Conservation (phyloP, 768 basidiomycete genomes). For the Pulveroboletus sp. region DNA sequence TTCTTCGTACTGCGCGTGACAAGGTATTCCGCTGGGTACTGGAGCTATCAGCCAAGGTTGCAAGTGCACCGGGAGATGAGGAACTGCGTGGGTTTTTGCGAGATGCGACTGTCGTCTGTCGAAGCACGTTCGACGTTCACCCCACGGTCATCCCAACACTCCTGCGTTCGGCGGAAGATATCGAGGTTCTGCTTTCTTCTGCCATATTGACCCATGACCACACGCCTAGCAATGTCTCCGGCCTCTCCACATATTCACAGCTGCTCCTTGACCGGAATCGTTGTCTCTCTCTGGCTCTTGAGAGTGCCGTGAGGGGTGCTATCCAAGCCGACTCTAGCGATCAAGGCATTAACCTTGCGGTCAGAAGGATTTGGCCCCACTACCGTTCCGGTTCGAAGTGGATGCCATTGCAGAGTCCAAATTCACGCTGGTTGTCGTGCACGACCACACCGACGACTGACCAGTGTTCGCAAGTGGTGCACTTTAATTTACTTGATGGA, state of each 20-base stretch:
- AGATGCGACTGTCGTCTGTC: conserved; percentile 37
- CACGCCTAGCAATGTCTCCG: conserved; percentile 9
- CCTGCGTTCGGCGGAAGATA: conserved; percentile 21
- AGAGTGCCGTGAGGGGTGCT: conserved; percentile 4
- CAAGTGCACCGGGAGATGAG: conserved; percentile 6
- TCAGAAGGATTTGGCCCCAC: conserved; percentile 18
- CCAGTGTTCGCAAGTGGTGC: conserved; percentile 19
- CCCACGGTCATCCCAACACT: conserved; percentile 2
- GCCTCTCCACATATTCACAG: conserved; percentile 5
- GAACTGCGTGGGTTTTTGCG: conserved; percentile 26
- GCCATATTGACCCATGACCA: conserved; percentile 26
- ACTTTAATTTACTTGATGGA: conserved; percentile 23
- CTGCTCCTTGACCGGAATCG: conserved; percentile 28
- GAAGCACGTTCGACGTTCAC: conserved; percentile 31
- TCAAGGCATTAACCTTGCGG: conserved; percentile 16
- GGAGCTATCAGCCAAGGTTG: conserved; percentile 28
- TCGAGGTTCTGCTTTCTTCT: conserved; percentile 21
- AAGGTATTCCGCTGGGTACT: conserved; percentile 35
- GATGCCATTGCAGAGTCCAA: conserved; percentile 8
- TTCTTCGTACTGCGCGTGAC: conserved; percentile 31
- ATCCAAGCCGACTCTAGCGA: neutral
- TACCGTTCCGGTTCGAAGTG: conserved; percentile 23
- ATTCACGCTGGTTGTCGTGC: conserved; percentile 23
- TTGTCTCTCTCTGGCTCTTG: conserved; percentile 25
- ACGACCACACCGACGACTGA: conserved; percentile 6